Base-by-base conservation (phyloP, 495 filamentous ascomycete species). In the Trichoderma reesei region DNA sequence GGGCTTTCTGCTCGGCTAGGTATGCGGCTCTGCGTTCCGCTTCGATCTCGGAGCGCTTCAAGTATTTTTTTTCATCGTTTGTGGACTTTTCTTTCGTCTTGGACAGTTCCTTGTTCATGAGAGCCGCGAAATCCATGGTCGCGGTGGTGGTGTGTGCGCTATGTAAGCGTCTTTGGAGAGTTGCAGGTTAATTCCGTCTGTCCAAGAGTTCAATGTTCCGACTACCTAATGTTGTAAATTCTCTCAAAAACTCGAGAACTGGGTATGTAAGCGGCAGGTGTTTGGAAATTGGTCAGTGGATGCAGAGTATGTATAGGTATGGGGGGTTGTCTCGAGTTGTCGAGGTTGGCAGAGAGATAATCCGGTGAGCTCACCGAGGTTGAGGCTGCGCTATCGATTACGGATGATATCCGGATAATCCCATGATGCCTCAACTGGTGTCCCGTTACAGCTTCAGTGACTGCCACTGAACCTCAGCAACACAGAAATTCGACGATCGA, bases 51-150 rank as follows among this genome's bases (percentile, higher is more conserved):
- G 88, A 84, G 72, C 91, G 90, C 67, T 90, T 91, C 70, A 91
- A 76, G 75, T 91, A 98, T 77, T 94, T 96, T 26, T 76, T 69
- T 13, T 74, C 72, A 62, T 76, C 68, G 67, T 75, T 36, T 41
- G 73, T 67, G 65, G 78, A 72, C 11, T 16, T 18, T 46, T 63
- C 48, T 74, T 89, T 89, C 67, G 85, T 79, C 72, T 95, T 91
- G 69, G 89, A 83, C 73, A 97, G 95, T 74, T 96, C 89, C 65
- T 88, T 85, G 69, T 88, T 85, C 89, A 98, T 93, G 46, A 98
- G 80, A 10, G 90, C 82, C 59, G 90, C 91, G 81, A 98, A 97
- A 74, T 98, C 92, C 94, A 98, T 98, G 71, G 78, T 70, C 26
- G 71, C 65, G 11, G 38, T 54, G 62, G 64, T 62, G 6, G 59